Evolutionary conservation across 805 yeast species (phyloP), one percentile per base, ranked within the genome.

Genomic region (Schizosaccharomyces japonicus): DNA sequence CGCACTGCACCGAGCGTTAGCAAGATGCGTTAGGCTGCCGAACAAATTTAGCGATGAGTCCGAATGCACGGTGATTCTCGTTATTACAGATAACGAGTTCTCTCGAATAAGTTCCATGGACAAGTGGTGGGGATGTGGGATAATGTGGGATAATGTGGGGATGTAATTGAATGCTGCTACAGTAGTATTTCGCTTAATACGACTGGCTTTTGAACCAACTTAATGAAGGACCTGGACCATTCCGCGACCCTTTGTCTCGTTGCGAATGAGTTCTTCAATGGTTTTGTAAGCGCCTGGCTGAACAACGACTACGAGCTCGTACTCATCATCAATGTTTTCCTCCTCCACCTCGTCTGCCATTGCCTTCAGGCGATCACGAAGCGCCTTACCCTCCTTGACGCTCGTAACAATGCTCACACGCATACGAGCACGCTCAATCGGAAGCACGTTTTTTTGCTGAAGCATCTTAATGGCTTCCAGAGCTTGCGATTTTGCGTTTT

Each of bases 391-490:
- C 3, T 71, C 75, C 52, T 77, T 71, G 6, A 70, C 65, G 23
- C 69, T 66, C 15, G 55, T 56, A 0, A 69, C 61, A n/a, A 83
- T 64, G 53, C 76, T 75, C 34, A 90, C 70, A 62, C 82, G 76
- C 98, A 90, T 90, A 56, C 78, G 78, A 0, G 96, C 96, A 54
- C 98, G 70, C 0, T 83, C 93, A 49, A 90, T 85, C 7, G 96
- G 96, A 26, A 90, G 78, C 29, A 84, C 66, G 61, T 90, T 96
- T 53, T 73, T 71, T 29, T 76, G 71, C 3, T 81, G 77, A 46
- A 90, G 65, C 47, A 79, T 59, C 57, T 74, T 80, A 53, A 90
- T 85, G 3, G 93, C 95, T 49, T 90, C 96, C 44, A 90, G 63
- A 0, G 96, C 95, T 60, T 84, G 95, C 10, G 71, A 68, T 61